These are phyloP conservation scores for Strigomonas oncopelti DNA, from an alignment of 208 protist genomes.

Conservation along the genomic window DNA sequence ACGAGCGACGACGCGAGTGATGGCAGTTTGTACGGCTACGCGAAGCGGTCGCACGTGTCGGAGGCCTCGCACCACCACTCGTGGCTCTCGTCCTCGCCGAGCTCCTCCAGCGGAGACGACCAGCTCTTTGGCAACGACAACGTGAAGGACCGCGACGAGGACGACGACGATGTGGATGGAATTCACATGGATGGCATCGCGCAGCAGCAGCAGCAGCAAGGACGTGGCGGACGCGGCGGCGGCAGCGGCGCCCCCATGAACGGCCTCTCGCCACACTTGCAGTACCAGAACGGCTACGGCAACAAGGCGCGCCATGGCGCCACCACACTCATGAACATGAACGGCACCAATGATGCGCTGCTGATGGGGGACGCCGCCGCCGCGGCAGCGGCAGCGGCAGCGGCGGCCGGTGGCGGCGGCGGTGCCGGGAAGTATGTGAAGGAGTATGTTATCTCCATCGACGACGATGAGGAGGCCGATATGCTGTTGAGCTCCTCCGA, in stretches of 20 bases:
- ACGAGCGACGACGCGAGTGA: not conserved
- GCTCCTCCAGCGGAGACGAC: conserved; percentile 9
- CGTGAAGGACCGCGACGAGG: no score
- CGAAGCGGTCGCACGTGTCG: not conserved
- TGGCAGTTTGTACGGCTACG: not conserved
- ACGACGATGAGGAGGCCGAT: conserved; percentile 87
- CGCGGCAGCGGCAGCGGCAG: no score
- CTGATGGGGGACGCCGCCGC: no score
- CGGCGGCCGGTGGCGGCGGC: no score
- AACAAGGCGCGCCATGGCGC: no score
- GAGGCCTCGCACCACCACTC: not conserved
- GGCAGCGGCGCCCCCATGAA: conserved; percentile 25
- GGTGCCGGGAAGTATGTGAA: no score
- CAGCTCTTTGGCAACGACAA: not conserved
- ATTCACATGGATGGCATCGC: no score
- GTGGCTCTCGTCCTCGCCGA: conserved; percentile 5
- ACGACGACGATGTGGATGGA: no score
- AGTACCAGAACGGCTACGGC: not conserved
- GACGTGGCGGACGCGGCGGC: conserved; percentile 25
- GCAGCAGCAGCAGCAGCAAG: no score
- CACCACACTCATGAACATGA: no score
- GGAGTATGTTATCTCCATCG: conserved; percentile 82
- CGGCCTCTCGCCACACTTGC: conserved; percentile 23
- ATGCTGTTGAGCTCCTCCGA: conserved; percentile 76
- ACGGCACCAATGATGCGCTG: no score